Evolutionary conservation across 306 rosid species (phyloP), one percentile per base, ranked within the genome.

Genomic region (Prinsepia uniflora): DNA sequence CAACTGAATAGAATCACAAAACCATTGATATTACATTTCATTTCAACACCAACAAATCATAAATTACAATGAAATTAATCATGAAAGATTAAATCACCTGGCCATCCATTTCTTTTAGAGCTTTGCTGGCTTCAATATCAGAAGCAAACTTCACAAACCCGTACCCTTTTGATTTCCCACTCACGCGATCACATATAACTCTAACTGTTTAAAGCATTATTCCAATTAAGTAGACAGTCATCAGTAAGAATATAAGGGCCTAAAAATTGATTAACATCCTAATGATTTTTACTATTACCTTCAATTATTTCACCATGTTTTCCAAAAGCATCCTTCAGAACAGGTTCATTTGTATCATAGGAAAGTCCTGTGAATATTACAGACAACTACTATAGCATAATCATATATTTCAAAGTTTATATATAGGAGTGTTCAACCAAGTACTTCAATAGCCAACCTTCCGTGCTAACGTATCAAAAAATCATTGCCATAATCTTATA

Each of bases 81-180:
- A 17, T 36, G 8, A 43, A 6, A 0, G 19, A 52, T 4, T 10
- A 46, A 64, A 19, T 24, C 49, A 86, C 89, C 88, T 78, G 84
- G 68, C 80, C 79, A 67, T 88, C 70, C 85, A 85, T 78, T 77
- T 80, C 84, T 48, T 85, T 76, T 17, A 81, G 73, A 75, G 91
- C 86, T 24, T 61, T 63, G 66, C 62, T 58, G 6, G 96, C 94
- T 64, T 78, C 73, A 46, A 75, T 65, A 80, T 83, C 89, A 67
- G 90, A 83, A 75, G 79, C 63, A 61, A 79, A 88, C 49, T 81
- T 79, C 50, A 88, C 86, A 41, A 90, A 88, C 10, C 90, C 90
- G 49, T 86, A 86, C 3, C 90, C 92, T 62, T 82, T 88, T 54
- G 95, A 90, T 71, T 74, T 82, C 52, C 92, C 89, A 81, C 79